phyloP scores from a whole-genome alignment of 2,329 filamentous ascomycete genomes.

The Colletotrichum musicola region DNA sequence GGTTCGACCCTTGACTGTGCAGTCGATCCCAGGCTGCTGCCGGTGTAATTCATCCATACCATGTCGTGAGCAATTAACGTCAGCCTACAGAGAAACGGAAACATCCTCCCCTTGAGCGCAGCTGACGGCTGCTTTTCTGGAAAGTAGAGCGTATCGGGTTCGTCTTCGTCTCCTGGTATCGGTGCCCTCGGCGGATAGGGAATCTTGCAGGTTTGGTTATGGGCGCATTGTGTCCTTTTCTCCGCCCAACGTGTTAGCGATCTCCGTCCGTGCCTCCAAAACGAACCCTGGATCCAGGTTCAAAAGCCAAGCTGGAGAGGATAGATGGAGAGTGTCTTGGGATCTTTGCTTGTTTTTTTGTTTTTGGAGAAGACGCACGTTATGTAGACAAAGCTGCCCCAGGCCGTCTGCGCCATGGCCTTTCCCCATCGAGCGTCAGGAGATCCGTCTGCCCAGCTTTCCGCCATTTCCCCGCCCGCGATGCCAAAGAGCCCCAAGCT shows the following conservation, averaged over 20 bases:
- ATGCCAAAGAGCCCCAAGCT: constrained; percentile 19
- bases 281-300: not conserved
- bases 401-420: constrained; percentile 18
- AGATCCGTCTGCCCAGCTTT: not conserved
- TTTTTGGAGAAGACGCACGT: constrained; percentile 17
- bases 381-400: constrained; percentile 30
- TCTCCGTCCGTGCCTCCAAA: too few species aligned
- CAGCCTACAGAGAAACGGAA: constrained; percentile 16
- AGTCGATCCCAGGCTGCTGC: not conserved
- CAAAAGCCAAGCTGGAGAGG: too few species aligned
- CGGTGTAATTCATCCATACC: constrained; percentile 21
- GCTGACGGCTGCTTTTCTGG: not conserved
- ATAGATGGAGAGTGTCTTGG: too few species aligned
- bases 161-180: constrained; percentile 9
- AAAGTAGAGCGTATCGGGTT: not conserved
- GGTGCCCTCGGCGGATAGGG: constrained; percentile 6
- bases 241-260: too few species aligned
- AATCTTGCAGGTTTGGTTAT: constrained; percentile 18
- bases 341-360: not conserved
- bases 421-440: constrained; percentile 7
- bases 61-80: constrained; percentile 23
- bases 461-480: not conserved
- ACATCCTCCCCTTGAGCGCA: not conserved
- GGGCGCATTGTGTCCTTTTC: constrained; percentile 24
- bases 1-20: not conserved